Percentiles rank a stretch among this genome's conserved stretches.
Conservation (phyloP, 805 yeast genomes). For the Metschnikowia bowlesiae region DNA sequence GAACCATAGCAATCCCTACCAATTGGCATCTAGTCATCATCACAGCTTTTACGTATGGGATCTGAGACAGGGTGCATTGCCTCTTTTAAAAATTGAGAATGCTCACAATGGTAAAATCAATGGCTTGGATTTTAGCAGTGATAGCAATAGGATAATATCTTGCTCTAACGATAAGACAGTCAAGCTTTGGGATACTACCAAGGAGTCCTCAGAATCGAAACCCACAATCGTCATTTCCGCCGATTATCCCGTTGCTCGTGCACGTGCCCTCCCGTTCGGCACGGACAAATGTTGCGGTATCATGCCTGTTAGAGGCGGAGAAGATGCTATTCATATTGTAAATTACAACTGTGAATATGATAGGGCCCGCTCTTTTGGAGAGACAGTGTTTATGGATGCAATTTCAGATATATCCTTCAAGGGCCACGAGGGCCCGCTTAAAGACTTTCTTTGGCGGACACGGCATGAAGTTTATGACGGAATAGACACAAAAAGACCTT, state of each 20-base stretch:
- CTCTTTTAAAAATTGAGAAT: slow-evolving; percentile 52
- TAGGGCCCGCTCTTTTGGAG: slow-evolving; percentile 21
- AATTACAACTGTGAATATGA: slow-evolving; percentile 39
- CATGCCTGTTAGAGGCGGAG: slow-evolving; percentile 88
- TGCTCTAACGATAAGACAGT: slow-evolving; percentile 85
- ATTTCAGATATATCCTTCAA: slow-evolving; percentile 47
- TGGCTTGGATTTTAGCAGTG: slow-evolving; percentile 78
- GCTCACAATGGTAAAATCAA: slow-evolving; percentile 88
- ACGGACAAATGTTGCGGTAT: slow-evolving; percentile 67
- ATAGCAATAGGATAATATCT: slow-evolving; percentile 59
- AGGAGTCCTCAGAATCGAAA: not conserved
- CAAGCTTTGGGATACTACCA: slow-evolving; percentile 27
- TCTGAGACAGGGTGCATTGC: slow-evolving; percentile 71
- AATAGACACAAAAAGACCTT: slow-evolving; percentile 48
- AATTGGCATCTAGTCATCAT: slow-evolving; percentile 85
- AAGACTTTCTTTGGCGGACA: slow-evolving; percentile 84
- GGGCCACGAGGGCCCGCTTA: slow-evolving; percentile 82
- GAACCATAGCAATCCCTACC: slow-evolving; percentile 71
- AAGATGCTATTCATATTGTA: slow-evolving; percentile 55
- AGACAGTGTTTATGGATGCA: slow-evolving; percentile 22
- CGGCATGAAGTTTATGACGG: slow-evolving; percentile 39
- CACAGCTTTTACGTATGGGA: slow-evolving; percentile 85
- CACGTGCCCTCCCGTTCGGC: slow-evolving; percentile 87
- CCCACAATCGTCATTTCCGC: slow-evolving; percentile 63
- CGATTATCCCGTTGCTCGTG: slow-evolving; percentile 83